Base-by-base conservation (phyloP, 2,329 filamentous ascomycete genomes). In the Sclerotinia nivalis region DNA sequence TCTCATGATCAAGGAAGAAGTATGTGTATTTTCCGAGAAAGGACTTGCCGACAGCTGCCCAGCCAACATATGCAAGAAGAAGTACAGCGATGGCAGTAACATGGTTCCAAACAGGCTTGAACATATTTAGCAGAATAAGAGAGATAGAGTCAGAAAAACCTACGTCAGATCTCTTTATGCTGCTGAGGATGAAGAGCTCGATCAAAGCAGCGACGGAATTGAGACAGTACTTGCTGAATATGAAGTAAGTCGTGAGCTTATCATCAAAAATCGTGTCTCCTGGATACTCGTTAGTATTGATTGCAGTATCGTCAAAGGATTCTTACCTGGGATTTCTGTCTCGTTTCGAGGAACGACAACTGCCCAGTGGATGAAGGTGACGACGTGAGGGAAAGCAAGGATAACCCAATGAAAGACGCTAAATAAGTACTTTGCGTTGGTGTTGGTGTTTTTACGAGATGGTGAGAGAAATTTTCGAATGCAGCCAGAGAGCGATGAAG, bases 331-430 rank as follows among this genome's bases (percentile, higher is more conserved):
- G 45, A 75, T 71, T 8, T 64, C 68, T 20, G 75, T 55, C 56
- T 74, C 69, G 20, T 71, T 61, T n/a, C 70, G 70, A 49, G 77
- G 78, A 67, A 76, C 65, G 45, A 78, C 67, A 55, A 79, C 66
- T 37, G 75, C 71, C 77, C 78, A 80, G 65, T 76, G 73, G 18
- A 77, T 72, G n/a, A 75, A 71, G 13, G 75, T 72, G 13, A 76
- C 74, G n/a, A 78, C 72, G 52, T 74, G 72, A 68, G 78, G 78
- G 37, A 78, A 77, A 22, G 73, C 71, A 55, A 75, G 66, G n/a
- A 74, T 72, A 60, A 73, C 74, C 28, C 72, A 75, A 71, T 80
- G 77, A 70, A 78, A 79, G 67, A 79, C 72, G 67, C 77, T 78
- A 72, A 79, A 79, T 47, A 70, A 72, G 25, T 71, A 72, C n/a